Evolutionary conservation across 2,329 filamentous ascomycete genomes (phyloP).

Genomic region (Apiospora koreana): DNA sequence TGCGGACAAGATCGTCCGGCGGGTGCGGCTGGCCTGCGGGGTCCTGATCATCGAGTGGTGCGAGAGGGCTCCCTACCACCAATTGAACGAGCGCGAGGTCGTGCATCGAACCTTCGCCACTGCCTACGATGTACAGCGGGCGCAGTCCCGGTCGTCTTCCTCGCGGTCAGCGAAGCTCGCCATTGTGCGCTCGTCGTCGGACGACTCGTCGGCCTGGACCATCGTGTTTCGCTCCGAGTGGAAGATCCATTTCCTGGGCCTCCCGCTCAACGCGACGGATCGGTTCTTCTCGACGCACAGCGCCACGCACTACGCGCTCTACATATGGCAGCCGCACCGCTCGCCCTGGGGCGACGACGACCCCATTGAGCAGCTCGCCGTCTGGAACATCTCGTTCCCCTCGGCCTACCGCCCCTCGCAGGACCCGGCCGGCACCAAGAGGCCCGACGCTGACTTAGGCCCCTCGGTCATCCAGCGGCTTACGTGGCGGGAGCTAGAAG

Average conservation of each 20-base stretch:
- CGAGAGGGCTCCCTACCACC: slow-evolving; percentile 51
- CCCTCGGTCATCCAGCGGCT: slow-evolving; percentile 52
- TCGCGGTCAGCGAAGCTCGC: slow-evolving; percentile 15
- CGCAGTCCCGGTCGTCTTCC: slow-evolving; percentile 13
- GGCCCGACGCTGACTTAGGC: slow-evolving; percentile 32
- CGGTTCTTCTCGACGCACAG: slow-evolving; percentile 66
- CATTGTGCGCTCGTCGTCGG: slow-evolving; percentile 12
- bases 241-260: slow-evolving; percentile 59
- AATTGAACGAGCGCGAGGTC: slow-evolving; percentile 50
- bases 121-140: slow-evolving; percentile 50
- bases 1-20: slow-evolving; percentile 50
- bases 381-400: slow-evolving; percentile 59
- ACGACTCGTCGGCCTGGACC: slow-evolving; percentile 36
- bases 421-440: slow-evolving; percentile 45
- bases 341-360: slow-evolving; percentile 57
- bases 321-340: slow-evolving; percentile 61
- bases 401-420: slow-evolving; percentile 51
- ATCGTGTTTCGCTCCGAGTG: slow-evolving; percentile 58
- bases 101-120: slow-evolving; percentile 62
- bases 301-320: slow-evolving; percentile 60
- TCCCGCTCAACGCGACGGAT: slow-evolving; percentile 55
- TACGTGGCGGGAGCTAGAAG: slow-evolving; percentile 51
- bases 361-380: slow-evolving; percentile 56
- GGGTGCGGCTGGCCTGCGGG: slow-evolving; percentile 52
- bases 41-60: slow-evolving; percentile 68